A percentile compares a stretch with the other conserved stretches of the same genome.
These are phyloP conservation scores for Leccinellum albellum DNA, from an alignment of 768 basidiomycete species.

Conservation along the genomic window DNA sequence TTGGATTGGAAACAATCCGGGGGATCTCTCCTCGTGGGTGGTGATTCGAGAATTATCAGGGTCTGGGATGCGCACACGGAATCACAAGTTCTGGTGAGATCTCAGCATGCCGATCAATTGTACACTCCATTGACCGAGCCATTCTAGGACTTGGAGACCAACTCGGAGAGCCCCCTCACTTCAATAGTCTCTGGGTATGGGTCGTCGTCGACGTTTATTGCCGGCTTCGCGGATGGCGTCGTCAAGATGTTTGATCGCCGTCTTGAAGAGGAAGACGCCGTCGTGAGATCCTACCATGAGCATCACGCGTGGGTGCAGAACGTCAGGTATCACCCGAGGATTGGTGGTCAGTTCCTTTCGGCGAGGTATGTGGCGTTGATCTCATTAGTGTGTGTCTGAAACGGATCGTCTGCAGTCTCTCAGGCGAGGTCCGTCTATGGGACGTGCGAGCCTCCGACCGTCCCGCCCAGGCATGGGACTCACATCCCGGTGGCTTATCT, in stretches of 20 bases:
- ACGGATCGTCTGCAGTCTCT: conserved; percentile 50
- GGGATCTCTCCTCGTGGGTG: conserved; percentile 84
- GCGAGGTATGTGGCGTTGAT: conserved; percentile 58
- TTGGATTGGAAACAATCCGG: conserved; percentile 91
- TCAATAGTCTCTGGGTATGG: conserved; percentile 75
- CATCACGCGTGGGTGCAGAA: conserved; percentile 91
- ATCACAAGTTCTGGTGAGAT: conserved; percentile 62
- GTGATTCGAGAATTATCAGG: conserved; percentile 84
- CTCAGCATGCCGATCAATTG: not conserved
- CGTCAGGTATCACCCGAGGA: conserved; percentile 76
- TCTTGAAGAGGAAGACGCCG: conserved; percentile 76
- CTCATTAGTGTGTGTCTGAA: not conserved
- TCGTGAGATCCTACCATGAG: conserved; percentile 70
- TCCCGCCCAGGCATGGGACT: conserved; percentile 59
- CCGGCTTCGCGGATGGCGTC: conserved; percentile 89
- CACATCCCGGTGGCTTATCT: conserved; percentile 69
- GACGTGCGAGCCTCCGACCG: conserved; percentile 69
- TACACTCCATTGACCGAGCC: not conserved
- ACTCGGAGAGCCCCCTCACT: conserved; percentile 87
- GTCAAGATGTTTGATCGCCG: conserved; percentile 91
- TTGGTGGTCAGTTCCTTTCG: conserved; percentile 70
- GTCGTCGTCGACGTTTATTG: conserved; percentile 75
- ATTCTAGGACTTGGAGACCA: conserved; percentile 79
- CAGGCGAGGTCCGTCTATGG: conserved; percentile 90
- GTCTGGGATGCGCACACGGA: conserved; percentile 97